Percentiles rank a stretch among this genome's conserved stretches.
Evolutionary conservation across 306 rosid species (phyloP).

Genomic region (Benincasa hispida): DNA sequence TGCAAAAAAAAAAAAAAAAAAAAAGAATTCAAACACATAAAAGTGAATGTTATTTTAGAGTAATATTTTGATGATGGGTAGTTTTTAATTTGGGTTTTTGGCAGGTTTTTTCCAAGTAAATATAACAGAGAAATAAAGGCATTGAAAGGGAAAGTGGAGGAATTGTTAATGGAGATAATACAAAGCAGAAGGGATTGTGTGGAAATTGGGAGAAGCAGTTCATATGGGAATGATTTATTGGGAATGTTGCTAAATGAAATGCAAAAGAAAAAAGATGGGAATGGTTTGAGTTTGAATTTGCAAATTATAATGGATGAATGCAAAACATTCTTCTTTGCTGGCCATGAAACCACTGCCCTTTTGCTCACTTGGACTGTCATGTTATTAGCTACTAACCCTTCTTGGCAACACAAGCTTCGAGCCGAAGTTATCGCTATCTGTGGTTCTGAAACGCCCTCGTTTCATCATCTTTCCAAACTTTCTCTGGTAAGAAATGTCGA

Average conservation of each 20-base stretch:
- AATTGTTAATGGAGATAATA: slow-evolving; percentile 70
- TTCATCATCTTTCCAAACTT: slow-evolving; percentile 70
- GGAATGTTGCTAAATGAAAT: slow-evolving; percentile 79
- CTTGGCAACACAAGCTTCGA: slow-evolving; percentile 76
- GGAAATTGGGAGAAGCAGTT: slow-evolving; percentile 75
- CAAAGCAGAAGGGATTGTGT: slow-evolving; percentile 74
- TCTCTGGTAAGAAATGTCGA: slow-evolving; percentile 24
- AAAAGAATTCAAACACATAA: no score
- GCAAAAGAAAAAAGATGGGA: slow-evolving; percentile 34
- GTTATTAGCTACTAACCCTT: slow-evolving; percentile 62
- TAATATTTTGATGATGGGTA: no score
- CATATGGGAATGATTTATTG: slow-evolving; percentile 68
- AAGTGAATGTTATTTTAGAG: no score
- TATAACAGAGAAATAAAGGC: slow-evolving; percentile 84
- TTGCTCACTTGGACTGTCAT: slow-evolving; percentile 89
- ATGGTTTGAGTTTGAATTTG: slow-evolving; percentile 43
- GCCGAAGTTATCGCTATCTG: slow-evolving; percentile 47
- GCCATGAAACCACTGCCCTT: slow-evolving; percentile 88
- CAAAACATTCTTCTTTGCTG: slow-evolving; percentile 95
- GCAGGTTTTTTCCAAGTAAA: slow-evolving; percentile 77
- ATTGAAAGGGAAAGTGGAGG: slow-evolving; percentile 76
- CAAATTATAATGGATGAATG: slow-evolving; percentile 90
- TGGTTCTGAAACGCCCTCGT: slow-evolving; percentile 42
- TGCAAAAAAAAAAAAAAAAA: no score
- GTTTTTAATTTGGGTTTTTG: neutral